These are phyloP conservation scores for Plasmodium knowlesi DNA, from an alignment of 169 alveolate genomes.

Conservation along the genomic window DNA sequence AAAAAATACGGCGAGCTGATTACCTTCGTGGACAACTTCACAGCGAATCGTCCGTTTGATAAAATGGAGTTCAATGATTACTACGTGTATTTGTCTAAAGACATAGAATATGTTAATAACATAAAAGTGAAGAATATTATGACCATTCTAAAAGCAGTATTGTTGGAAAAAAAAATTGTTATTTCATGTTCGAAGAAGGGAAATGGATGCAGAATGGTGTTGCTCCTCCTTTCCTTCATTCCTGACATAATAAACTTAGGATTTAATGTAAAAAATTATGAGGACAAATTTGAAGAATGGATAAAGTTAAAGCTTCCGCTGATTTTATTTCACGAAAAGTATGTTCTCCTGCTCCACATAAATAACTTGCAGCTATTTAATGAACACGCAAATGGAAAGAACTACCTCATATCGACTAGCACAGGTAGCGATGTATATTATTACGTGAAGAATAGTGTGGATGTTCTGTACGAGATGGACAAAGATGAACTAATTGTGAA, in stretches of 20 bases:
- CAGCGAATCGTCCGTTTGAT: conserved; percentile 1
- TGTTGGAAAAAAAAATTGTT: conserved; percentile 56
- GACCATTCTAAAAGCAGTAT: conserved; percentile 51
- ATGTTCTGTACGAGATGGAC: conserved; percentile 48
- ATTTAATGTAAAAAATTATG: conserved; percentile 60
- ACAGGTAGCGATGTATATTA: conserved; percentile 57
- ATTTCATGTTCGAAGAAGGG: conserved; percentile 55
- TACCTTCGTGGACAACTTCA: conserved; percentile 15
- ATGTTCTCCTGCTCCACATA: conserved; percentile 53
- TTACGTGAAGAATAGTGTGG: conserved; percentile 17
- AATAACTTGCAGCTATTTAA: conserved; percentile 54
- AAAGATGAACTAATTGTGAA: conserved; percentile 38
- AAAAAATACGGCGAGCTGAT: conserved; percentile 1
- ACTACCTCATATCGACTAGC: conserved; percentile 53
- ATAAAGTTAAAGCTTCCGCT: conserved; percentile 43
- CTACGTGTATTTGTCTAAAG: conserved; percentile 2
- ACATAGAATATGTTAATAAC: conserved; percentile 28
- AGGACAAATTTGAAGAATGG: conserved; percentile 68
- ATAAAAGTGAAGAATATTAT: conserved; percentile 46
- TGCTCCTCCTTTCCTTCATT: conserved; percentile 47
- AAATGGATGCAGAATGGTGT: conserved; percentile 21
- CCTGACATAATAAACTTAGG: conserved; percentile 73
- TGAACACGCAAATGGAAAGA: conserved; percentile 35
- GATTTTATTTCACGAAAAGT: conserved; percentile 65
- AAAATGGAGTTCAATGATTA: conserved; percentile 4